Evolutionary conservation across 805 yeast genomes (phyloP), one percentile per base, ranked within the genome.

Genomic region (Ogataea dorogensis): DNA sequence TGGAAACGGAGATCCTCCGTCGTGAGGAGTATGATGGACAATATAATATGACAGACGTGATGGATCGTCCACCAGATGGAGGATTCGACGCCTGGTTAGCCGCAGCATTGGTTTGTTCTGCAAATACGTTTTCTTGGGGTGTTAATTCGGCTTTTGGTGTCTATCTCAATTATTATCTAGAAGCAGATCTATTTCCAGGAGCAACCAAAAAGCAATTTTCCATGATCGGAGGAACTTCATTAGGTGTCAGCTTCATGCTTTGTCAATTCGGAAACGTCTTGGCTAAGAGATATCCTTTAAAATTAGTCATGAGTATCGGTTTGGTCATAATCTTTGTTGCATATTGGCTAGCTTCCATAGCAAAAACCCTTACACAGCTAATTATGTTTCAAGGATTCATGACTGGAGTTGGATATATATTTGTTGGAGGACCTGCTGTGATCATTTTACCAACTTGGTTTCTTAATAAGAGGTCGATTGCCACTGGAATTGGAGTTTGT

Each of bases 251-350:
- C 14, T 81, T 82, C 53, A 58, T 72, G 44, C 58, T 77, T 36
- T 63, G 86, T 28, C 93, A 94, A 4, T 42, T 79, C 12, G 70
- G 73, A 0, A 62, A 72, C 38, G 47, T 77, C 1, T 42, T 71
- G 5, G 68, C 71, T 47, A 67, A 70, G 42, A 44, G 76, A 9
- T 61, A 75, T 43, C 82, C 86, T 0, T 58, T 73, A 40, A 70
- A 66, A 47, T 34, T 51, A 3, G 66, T 78, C 2, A 67, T 77
- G 63, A 26, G 53, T 1, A 17, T 63, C 3, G 79, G 79, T 1
- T 54, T 63, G 24, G 54, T 56, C 8, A 27, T 63, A 24, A 70
- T 70, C 35, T 65, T 70, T 38, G 43, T 66, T 1, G 63, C 69
- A 1, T 56, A 63, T 29, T 58, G 73, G 56, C 45, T 71, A 37